Base-by-base conservation (phyloP, 1,139 yeast species). In the Yamadazyma blattariae region DNA sequence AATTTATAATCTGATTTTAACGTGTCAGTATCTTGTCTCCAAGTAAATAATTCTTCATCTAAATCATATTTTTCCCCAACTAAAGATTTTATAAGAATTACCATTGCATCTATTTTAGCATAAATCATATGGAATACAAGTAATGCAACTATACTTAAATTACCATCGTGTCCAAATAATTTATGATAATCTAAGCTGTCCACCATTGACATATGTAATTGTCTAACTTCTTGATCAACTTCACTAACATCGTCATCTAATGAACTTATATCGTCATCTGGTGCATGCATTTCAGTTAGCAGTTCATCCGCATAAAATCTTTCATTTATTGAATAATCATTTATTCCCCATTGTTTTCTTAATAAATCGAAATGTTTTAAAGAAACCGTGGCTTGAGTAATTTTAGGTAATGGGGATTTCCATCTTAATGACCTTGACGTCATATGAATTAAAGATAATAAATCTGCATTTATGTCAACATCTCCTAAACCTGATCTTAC, bases 11-110 rank as follows among this genome's bases (percentile, higher is more conserved):
- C 25, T 14, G 25, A 16, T 9, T 35, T 35, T 3, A 35, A 3
- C 8, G 15, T 25, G 17, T 32, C 27, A 11, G n/a, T 24, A 10
- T 22, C 19, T 13, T 25, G n/a, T 13, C 28, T 11, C 19, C 28
- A 27, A 4, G 18, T 32, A n/a, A 37, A 34, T 7, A 37, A 25
- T 1, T 34, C 34, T 17, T 37, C 33, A 29, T 31, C 25, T 16
- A 46, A 43, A 37, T 60, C 65, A 34, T 51, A 65, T 39, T 59
- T 59, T 34, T 65, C 71, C 1, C 71, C 71, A 9, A 65, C 71
- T 30, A 65, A 50, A 5, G 61, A 53, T 40, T 64, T 65, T 13
- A 59, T 54, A 12, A 57, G 45, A 7, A 62, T 38, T 41, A 59
- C 55, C 7, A 57, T 51, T 37, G 59, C 60, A 44, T 65, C 71